Evolutionary conservation across 2,329 filamentous ascomycete species (phyloP), one percentile per base, ranked within the genome.

Genomic region (Penicillium sp.): DNA sequence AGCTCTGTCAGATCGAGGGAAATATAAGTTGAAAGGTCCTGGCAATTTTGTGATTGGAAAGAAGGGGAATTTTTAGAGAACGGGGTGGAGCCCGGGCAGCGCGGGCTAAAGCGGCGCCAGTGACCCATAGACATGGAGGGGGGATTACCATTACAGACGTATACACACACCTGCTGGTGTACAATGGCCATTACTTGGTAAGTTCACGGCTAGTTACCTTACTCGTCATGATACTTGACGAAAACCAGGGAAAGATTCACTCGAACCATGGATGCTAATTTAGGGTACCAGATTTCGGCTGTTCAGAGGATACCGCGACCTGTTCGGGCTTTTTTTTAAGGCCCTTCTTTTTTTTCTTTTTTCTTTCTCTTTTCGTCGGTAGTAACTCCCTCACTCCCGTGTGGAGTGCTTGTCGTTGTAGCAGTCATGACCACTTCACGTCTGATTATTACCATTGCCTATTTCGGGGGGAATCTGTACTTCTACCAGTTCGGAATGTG

Each of bases 61-160:
- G 45, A 31, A 50, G 36, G 43, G 40, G 49, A 49, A 58, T 59
- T 62, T 64, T 60, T 56, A 55, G 59, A 53, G 56, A 60, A 59
- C 55, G 55, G 49, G 51, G 59, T 62, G 61, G 62, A 63, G 48
- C 53, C 55, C 57, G 60, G 56, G 57, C 60, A 60, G 55, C 39
- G 59, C 60, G 59, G 59, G 58, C 60, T 60, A 62, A 60, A 64
- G 60, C 57, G 58, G 57, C 66, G 64, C 65, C 68, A 68, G 59
- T 60, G 66, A 70, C 70, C 70, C 70, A 66, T 71, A 63, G 69
- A 67, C 65, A 67, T 71, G 69, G 70, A 71, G 59, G 66, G 67
- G 68, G 69, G 62, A 59, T 56, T 56, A 45, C 44, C 38, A 40
- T 40, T 40, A 40, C 38, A 18, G 38, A 34, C 32, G 32, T 34